A percentile compares a stretch with the other conserved stretches of the same genome.
Conservation (phyloP, 2,329 filamentous ascomycete species). For the Neofusicoccum umdonicola region DNA sequence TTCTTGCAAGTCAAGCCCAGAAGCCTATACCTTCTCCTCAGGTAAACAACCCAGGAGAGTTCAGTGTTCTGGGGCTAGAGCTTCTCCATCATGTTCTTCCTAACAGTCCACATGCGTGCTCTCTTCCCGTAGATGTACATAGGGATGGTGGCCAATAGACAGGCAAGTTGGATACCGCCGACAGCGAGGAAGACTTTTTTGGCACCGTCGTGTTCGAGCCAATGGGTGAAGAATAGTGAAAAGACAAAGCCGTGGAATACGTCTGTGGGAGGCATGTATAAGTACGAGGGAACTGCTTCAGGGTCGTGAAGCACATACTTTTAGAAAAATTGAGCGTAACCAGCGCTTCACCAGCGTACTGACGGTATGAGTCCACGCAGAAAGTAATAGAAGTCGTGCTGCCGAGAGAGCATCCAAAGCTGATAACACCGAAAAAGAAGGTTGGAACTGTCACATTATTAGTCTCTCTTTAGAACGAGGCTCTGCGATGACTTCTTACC, state of each 20-base stretch:
- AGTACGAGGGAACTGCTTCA: not conserved
- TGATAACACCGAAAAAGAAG: conserved; percentile 86
- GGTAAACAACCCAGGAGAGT: too few relatives aligned
- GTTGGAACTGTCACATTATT: conserved; percentile 63
- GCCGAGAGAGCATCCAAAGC: conserved; percentile 86
- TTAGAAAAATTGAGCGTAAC: conserved; percentile 95
- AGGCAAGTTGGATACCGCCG: conserved; percentile 78
- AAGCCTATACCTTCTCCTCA: not conserved
- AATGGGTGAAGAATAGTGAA: conserved; percentile 80
- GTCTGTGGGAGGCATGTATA: conserved; percentile 44
- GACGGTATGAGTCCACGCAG: conserved; percentile 86
- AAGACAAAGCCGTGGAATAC: conserved; percentile 88
- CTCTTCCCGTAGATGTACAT: conserved; percentile 95
- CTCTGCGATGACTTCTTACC: not conserved
- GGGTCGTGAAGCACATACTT: conserved; percentile 49
- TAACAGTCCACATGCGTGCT: conserved; percentile 88
- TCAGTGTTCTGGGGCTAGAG: conserved; percentile 42
- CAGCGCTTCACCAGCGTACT: conserved; percentile 90
- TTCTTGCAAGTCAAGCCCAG: not conserved
- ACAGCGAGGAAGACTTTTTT: conserved; percentile 78
- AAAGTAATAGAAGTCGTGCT: conserved; percentile 93
- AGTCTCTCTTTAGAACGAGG: not conserved
- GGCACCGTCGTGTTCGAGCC: conserved; percentile 73
- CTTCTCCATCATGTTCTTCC: conserved; percentile 82
- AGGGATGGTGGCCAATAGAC: conserved; percentile 73